Evolutionary conservation across 192 early-diverging fungal species (phyloP), one percentile per base, ranked within the genome.

Genomic region (Chytriomyces sp.): DNA sequence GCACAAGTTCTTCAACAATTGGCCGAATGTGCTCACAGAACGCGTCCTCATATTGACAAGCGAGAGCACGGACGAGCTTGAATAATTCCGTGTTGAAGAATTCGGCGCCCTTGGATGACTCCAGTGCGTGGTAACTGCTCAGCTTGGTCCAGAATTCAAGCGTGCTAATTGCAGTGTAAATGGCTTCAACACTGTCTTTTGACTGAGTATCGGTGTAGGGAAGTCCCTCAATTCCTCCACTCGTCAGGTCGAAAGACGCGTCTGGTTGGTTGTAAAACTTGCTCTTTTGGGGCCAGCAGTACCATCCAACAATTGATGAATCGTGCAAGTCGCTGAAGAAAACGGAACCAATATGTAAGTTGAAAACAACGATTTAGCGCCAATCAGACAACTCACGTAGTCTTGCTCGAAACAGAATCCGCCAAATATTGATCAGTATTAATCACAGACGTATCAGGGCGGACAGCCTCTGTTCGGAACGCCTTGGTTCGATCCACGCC

Each of bases 141-240:
- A 93, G 80, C 28, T 86, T 83, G 45, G 77, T 79, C 95, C 96
- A 98, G 76, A 93, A 94, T 0, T 84, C 86, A 0, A 79, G 26
- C 6, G 83, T 78, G 45, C 85, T 77, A 67, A 97, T 85, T 16
- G 79, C 79, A 10, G 68, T 65, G 47, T 77, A 77, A 16, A 96
- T 80, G 45, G 85, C 80, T 0, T 92, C 79, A 67, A 86, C 89
- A 0, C 88, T 88, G 8, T 80, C 84, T 11, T 79, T 75, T 47
- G 89, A 94, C 8, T 79, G 84, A 0, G 83, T 57, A 45, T 96
- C 94, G 26, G 89, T 82, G 47, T 65, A 81, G 20, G 87, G 86
- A 50, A 88, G 85, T 5, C 82, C 64, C 45, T 57, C 77, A 1
- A 79, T 59, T 3, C 76, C 77, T 23, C 45, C 48, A 5, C 26